Evolutionary conservation across 2,329 filamentous ascomycete species (phyloP), one percentile per base, ranked within the genome.

Genomic region (Fusarium irregulare): DNA sequence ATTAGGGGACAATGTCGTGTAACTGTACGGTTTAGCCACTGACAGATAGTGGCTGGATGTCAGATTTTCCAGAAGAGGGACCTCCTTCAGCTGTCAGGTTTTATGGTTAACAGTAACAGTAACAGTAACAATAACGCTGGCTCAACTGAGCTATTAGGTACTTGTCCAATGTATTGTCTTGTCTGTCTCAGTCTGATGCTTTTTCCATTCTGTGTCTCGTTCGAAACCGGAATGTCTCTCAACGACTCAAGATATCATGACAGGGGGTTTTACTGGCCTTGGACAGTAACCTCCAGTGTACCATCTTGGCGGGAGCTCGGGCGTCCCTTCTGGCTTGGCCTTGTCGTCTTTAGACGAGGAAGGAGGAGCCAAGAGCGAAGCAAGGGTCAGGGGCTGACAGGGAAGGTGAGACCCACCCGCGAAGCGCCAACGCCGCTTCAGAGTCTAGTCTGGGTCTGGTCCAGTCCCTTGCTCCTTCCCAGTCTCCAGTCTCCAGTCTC

Each of bases 361-460:
- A 32, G 50, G 13, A 40, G 11, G 60, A 41, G 23, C 61, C 44
- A 56, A 37, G 34, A 65, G 53, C 18, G 16, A 37, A 9, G 30
- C 13, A 37, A 53, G 49, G 69, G 58, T 60, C 68, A 75, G 69
- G 72, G 72, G 68, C 48, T 32, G 37, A 51, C 34, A 37, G 18
- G 34, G 34, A 37, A 37, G 18, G 34, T 51, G 51, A 28, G 49
- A 56, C 58, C 69, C 64, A 69, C 64, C 49, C 60, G 68, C 64
- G 70, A 68, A 60, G 70, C 70, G 72, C 59, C 64, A 60, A 64
- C 69, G 72, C 60, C 64, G 41, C 54, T 55, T 48, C 61, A 56
- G 28, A 47, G 25, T 32, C 50, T 54, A 41, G 45, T 45, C 55
- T 41, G 46, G 40, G 45, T 51, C 55, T 41, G 46, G 40, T 46